Evolutionary conservation across 495 filamentous ascomycete species (phyloP), one percentile per base, ranked within the genome.

Genomic region (Neurospora discreta): DNA sequence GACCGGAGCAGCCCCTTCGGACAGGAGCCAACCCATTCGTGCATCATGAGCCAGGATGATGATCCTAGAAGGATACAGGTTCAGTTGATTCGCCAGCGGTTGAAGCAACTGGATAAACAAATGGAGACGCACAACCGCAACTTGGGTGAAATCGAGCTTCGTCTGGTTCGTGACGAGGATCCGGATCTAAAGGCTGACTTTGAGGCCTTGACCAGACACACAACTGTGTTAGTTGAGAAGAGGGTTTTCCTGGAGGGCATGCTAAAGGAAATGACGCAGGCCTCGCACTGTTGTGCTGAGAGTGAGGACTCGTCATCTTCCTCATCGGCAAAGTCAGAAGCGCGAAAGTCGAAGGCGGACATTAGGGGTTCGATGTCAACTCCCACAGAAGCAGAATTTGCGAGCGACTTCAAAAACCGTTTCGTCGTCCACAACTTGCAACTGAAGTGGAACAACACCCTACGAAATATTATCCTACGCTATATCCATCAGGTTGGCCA

Each of bases 401-500:
- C 88, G 7, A 97, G 90, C 79, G 94, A 98, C 80, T 99, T 98
- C 87, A 96, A 96, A 80, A 99, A 99, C 77, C 91, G 96, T 23
- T 99, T 99, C 82, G 93, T 98, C 75, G 90, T 98, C 33, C 95
- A 99, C 84, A 99, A 98, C 77, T 88, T 93, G 76, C 95, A 99
- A 76, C 83, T 98, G 39, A 99, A 99, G 80, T 99, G 95, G 95
- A 98, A 96, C 81, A 98, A 99, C 77, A 89, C 94, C 3, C 84
- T 98, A 26, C 88, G 95, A 44, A 97, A 99, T 77, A 97, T 97
- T 76, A 96, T 99, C 39, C 86, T 99, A 8, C 92, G 96, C 36
- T 99, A 99, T 78, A 95, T 95, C 71, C 96, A 99, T 75, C 96
- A 98, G 82, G 94, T 97, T 72, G 95, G 94, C 79, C 95, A 99